These are phyloP conservation scores for Alloteropsis angusta DNA, from an alignment of 202 grass and related monocot species.

Conservation along the genomic window DNA sequence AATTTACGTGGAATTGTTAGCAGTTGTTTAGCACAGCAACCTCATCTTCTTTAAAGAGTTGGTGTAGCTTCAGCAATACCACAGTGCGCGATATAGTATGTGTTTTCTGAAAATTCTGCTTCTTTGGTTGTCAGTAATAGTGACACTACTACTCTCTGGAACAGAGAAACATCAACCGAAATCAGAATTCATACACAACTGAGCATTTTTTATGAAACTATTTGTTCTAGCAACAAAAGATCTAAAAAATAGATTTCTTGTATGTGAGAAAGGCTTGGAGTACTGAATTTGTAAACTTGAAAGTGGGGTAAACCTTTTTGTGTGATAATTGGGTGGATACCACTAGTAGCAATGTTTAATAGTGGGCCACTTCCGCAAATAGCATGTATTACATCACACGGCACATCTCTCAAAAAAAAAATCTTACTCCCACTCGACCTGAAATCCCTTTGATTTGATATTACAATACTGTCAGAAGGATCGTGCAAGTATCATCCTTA, in stretches of 20 bases:
- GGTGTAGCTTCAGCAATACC: not conserved
- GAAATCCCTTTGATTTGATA: not conserved
- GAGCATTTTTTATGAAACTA: not conserved
- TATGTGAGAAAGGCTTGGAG: not conserved
- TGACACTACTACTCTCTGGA: not conserved
- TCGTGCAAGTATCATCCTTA: not conserved
- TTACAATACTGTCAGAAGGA: not conserved
- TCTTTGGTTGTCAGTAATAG: not conserved
- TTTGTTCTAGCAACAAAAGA: not conserved
- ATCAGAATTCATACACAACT: not conserved
- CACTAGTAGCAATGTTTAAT: constrained; percentile 21
- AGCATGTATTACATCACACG: constrained; percentile 12
- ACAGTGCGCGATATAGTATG: not conserved
- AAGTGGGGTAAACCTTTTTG: constrained; percentile 23
- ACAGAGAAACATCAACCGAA: not conserved
- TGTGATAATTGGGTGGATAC: constrained; percentile 32
- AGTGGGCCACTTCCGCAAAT: constrained; percentile 19
- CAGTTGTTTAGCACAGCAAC: constrained; percentile 11
- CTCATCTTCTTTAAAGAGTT: not conserved
- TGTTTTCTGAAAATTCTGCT: not conserved
- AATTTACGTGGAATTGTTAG: not conserved
- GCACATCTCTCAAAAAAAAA: not conserved
- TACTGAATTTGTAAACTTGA: not conserved
- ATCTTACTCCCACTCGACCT: not conserved
- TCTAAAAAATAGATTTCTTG: not conserved